These are phyloP conservation scores for Dryadomyces quercivorus DNA, from an alignment of 2,329 filamentous ascomycete genomes.

Conservation along the genomic window DNA sequence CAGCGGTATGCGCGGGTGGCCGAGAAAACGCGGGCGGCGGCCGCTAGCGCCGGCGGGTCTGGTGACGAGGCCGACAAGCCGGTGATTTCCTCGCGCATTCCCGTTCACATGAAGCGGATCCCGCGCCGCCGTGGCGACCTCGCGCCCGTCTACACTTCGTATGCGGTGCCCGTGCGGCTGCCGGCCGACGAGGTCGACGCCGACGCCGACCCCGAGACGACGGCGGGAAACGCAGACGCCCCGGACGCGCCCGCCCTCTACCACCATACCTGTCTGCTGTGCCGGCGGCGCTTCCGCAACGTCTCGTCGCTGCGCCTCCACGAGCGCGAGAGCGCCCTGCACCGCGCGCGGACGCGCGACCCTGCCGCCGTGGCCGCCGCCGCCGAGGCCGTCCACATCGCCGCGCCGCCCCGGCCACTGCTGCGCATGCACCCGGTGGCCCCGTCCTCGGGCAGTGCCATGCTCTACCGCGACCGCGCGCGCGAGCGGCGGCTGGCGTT, in stretches of 20 bases:
- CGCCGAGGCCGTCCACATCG: conserved; percentile 19
- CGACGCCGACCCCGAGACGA: neutral
- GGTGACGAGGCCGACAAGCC: conserved; percentile 14
- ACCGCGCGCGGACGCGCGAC: conserved; percentile 19
- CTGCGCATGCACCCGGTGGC: conserved; percentile 9
- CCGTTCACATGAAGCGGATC: conserved; percentile 12
- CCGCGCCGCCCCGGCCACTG: conserved; percentile 3
- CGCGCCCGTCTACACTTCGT: conserved; percentile 37
- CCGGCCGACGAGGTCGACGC: neutral
- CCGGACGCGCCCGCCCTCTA: conserved; percentile 26
- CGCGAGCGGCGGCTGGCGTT: conserved; percentile 52
- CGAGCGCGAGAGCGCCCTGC: conserved; percentile 31
- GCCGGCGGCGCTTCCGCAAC: conserved; percentile 27
- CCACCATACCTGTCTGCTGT: conserved; percentile 25
- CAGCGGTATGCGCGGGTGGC: conserved; percentile 8
- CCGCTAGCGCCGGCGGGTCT: neutral
- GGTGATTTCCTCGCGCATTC: neutral
- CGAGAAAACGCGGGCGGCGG: neutral
- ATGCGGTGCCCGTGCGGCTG: conserved; percentile 22
- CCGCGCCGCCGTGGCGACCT: conserved; percentile 17
- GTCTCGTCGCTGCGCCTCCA: conserved; percentile 28
- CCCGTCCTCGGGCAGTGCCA: conserved; percentile 7
- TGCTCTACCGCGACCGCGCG: conserved; percentile 52
- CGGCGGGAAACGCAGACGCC: too few relatives aligned
- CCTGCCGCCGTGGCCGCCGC: conserved; percentile 17